These are phyloP conservation scores for Cercospora zeae-maydis DNA, from an alignment of 2,329 filamentous ascomycete species.

Conservation along the genomic window DNA sequence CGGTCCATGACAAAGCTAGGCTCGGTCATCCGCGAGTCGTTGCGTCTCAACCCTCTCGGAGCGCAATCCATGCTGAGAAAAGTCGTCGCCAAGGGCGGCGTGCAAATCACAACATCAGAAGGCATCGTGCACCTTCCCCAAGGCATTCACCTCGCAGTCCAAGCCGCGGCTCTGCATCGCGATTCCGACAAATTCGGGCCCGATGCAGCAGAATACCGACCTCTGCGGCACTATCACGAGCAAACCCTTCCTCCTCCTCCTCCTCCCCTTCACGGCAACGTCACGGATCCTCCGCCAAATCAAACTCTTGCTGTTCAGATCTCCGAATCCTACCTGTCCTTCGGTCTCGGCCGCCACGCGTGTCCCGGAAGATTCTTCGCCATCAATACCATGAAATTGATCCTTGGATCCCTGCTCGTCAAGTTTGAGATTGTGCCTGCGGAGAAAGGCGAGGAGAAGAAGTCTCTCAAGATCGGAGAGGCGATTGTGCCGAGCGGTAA, in stretches of 20 bases:
- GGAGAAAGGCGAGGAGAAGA: slow-evolving; percentile 1
- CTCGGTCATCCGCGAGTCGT: slow-evolving; percentile 29
- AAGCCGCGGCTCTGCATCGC: slow-evolving; percentile 21
- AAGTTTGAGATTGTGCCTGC: slow-evolving; percentile 37
- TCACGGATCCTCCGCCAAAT: too few species aligned
- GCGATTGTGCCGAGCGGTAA: slow-evolving; percentile 8
- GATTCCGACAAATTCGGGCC: slow-evolving; percentile 26
- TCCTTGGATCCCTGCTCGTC: slow-evolving; percentile 41
- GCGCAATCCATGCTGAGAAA: slow-evolving; percentile 19
- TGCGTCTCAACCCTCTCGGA: slow-evolving; percentile 19
- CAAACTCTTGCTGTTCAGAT: slow-evolving; percentile 8
- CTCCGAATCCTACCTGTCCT: slow-evolving; percentile 22
- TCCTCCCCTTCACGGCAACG: too few species aligned
- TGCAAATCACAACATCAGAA: slow-evolving; percentile 21
- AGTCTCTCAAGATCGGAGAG: slow-evolving; percentile 5
- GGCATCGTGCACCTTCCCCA: slow-evolving; percentile 20
- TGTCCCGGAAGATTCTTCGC: slow-evolving; percentile 45
- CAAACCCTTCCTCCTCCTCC: not conserved
- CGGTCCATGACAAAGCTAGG: slow-evolving; percentile 14
- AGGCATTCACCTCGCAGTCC: slow-evolving; percentile 24
- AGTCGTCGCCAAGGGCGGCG: slow-evolving; percentile 25
- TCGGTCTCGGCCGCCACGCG: slow-evolving; percentile 23
- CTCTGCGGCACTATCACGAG: slow-evolving; percentile 22
- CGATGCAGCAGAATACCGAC: slow-evolving; percentile 23
- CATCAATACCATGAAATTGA: slow-evolving; percentile 45